Conservation (phyloP, 108 stramenopile species). For the Craspedostauros australis region DNA sequence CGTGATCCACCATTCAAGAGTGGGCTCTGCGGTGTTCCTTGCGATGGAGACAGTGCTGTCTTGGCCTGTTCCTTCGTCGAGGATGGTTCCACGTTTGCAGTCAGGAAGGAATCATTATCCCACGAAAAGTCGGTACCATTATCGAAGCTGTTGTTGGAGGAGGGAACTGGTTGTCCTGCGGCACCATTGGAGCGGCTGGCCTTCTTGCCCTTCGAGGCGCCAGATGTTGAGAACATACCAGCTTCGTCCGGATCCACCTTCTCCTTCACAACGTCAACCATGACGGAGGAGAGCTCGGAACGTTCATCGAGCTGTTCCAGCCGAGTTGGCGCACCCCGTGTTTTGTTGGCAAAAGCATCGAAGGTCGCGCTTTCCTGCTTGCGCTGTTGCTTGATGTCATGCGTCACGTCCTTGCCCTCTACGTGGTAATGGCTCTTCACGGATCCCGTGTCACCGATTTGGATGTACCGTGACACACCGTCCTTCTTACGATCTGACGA, state of each 20-base stretch:
- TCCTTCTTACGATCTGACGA: too few relatives aligned
- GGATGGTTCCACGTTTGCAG: too few relatives aligned
- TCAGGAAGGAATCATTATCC: conserved; percentile 24
- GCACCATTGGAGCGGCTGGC: conserved; percentile 34
- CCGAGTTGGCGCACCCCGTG: not conserved
- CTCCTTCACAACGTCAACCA: conserved; percentile 38
- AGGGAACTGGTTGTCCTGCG: too few relatives aligned
- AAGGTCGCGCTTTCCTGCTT: conserved; percentile 1
- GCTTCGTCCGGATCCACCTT: conserved; percentile 34
- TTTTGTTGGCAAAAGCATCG: not conserved
- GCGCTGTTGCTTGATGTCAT: not conserved
- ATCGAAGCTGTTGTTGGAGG: conserved; percentile 25
- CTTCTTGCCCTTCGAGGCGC: not conserved
- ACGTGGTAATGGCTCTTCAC: conserved; percentile 24
- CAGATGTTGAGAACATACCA: conserved; percentile 19
- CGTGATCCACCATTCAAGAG: too few relatives aligned
- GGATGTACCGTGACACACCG: conserved; percentile 21
- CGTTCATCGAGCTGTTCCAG: too few relatives aligned
- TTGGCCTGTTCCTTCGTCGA: too few relatives aligned
- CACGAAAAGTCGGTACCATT: conserved; percentile 20
- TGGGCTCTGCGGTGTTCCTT: too few relatives aligned
- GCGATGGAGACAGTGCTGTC: too few relatives aligned
- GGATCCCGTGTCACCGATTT: conserved; percentile 42
- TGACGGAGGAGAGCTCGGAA: not conserved
- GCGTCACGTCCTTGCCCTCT: not conserved